Percentiles rank a stretch among this genome's conserved stretches.
phyloP scores from a whole-genome alignment of 176 grass and related monocot species.

The Oryza officinalis region DNA sequence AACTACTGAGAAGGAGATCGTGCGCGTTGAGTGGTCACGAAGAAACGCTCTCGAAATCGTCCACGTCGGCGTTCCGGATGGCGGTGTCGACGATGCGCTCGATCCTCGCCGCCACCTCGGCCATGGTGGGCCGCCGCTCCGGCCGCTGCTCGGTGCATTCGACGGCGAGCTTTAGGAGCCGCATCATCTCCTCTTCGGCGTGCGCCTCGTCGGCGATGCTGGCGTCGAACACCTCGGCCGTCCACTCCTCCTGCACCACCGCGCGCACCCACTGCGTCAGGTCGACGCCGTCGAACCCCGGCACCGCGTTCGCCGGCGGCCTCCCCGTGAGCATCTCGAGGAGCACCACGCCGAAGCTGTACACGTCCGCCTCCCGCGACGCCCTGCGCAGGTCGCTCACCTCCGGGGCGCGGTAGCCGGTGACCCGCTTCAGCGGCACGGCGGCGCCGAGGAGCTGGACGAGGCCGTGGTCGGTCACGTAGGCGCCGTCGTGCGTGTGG shows the following conservation, averaged over 20 bases:
- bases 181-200: conserved; percentile 60
- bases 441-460: conserved; percentile 34
- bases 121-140: conserved; percentile 53
- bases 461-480: conserved; percentile 65
- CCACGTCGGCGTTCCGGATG: conserved; percentile 23
- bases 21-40: neutral
- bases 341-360: conserved; percentile 80
- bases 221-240: conserved; percentile 72
- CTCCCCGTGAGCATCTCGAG: conserved; percentile 71
- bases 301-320: conserved; percentile 44
- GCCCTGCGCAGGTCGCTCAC: conserved; percentile 35
- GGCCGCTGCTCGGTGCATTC: conserved; percentile 49
- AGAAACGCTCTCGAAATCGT: conserved; percentile 46
- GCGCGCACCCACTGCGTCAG: conserved; percentile 78
- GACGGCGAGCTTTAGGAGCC: conserved; percentile 54
- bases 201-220: conserved; percentile 46
- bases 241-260: conserved; percentile 68
- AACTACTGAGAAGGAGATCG: neutral
- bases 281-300: conserved; percentile 48
- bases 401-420: conserved; percentile 66
- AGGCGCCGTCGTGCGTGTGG: conserved; percentile 28
- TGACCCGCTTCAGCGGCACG: conserved; percentile 44
- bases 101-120: conserved; percentile 49
- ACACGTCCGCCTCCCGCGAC: conserved; percentile 71
- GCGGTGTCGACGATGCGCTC: conserved; percentile 45